Percentiles rank a stretch among this genome's conserved stretches.
phyloP scores from a whole-genome alignment of 352 stramenopile species.

The Hyaloperonospora arabidopsidis region DNA sequence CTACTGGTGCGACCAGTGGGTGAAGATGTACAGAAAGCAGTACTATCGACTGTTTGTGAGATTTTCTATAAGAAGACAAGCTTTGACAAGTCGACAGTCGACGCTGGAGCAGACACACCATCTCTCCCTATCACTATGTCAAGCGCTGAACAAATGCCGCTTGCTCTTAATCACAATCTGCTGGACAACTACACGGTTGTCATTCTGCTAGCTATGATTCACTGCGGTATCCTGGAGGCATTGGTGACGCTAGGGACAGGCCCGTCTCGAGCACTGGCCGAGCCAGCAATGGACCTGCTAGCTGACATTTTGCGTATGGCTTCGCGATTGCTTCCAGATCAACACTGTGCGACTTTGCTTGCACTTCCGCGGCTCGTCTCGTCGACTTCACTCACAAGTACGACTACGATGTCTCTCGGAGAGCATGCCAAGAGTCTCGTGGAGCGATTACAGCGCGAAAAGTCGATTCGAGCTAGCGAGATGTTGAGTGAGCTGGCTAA shows the following conservation, averaged over 20 bases:
- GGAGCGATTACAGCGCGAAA: constrained; percentile 72
- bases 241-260: constrained; percentile 78
- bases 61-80: constrained; percentile 84
- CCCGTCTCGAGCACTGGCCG: constrained; percentile 58
- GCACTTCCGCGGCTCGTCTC: constrained; percentile 74
- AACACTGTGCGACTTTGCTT: constrained; percentile 74
- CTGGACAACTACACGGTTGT: constrained; percentile 86
- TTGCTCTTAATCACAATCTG: constrained; percentile 67
- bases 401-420: constrained; percentile 58
- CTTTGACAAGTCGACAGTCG: constrained; percentile 57
- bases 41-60: constrained; percentile 83
- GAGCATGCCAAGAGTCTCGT: constrained; percentile 66
- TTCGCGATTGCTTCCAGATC: constrained; percentile 69
- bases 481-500: constrained; percentile 80
- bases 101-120: constrained; percentile 34
- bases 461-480: constrained; percentile 77
- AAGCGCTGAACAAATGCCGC: constrained; percentile 53
- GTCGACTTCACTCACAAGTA: constrained; percentile 65
- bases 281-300: constrained; percentile 79
- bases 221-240: constrained; percentile 76
- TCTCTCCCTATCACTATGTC: constrained; percentile 65
- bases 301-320: constrained; percentile 81
- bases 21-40: constrained; percentile 83
- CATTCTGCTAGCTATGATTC: constrained; percentile 77
- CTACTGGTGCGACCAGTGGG: constrained; percentile 81